phyloP scores from a whole-genome alignment of 2,329 filamentous ascomycete species.

The Pseudogymnoascus sp. region DNA sequence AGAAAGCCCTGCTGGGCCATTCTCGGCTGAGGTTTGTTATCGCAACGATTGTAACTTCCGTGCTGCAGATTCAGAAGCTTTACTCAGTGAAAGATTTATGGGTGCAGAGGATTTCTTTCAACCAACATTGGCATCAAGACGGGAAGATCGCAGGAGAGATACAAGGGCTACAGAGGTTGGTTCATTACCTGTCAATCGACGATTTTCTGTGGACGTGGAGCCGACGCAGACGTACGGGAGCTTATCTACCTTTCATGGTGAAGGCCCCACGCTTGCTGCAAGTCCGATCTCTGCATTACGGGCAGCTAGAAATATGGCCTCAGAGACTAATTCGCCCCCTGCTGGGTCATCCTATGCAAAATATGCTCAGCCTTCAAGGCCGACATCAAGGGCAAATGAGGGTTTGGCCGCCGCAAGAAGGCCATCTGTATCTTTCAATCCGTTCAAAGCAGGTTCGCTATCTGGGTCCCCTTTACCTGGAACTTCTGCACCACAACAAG shows the following conservation, averaged over 20 bases:
- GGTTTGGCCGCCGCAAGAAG: constrained; percentile 51
- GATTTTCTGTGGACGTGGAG: constrained; percentile 44
- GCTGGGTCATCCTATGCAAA: constrained; percentile 40
- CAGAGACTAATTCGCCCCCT: constrained; percentile 52
- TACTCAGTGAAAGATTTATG: constrained; percentile 90
- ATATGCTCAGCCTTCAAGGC: constrained; percentile 26
- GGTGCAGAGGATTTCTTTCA: constrained; percentile 79
- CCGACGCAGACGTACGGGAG: constrained; percentile 80
- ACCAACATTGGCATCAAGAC: constrained; percentile 54
- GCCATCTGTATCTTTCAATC: constrained; percentile 83
- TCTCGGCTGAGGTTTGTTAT: constrained; percentile 76
- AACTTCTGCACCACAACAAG: constrained; percentile 20
- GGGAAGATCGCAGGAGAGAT: constrained; percentile 32
- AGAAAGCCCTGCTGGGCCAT: constrained; percentile 76
- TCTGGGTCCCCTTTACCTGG: constrained; percentile 68
- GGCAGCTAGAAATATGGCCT: constrained; percentile 56
- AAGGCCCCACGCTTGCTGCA: constrained; percentile 65
- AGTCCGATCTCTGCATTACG: constrained; percentile 81
- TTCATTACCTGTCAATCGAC: constrained; percentile 64
- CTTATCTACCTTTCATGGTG: constrained; percentile 82
- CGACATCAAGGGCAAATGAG: constrained; percentile 40
- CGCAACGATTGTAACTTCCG: constrained; percentile 85
- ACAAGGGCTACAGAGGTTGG: constrained; percentile 50
- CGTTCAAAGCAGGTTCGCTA: constrained; percentile 94
- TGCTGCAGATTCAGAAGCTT: constrained; percentile 82